Evolutionary conservation across 345 rosid species (phyloP), one percentile per base, ranked within the genome.

Genomic region (Linum tenue): DNA sequence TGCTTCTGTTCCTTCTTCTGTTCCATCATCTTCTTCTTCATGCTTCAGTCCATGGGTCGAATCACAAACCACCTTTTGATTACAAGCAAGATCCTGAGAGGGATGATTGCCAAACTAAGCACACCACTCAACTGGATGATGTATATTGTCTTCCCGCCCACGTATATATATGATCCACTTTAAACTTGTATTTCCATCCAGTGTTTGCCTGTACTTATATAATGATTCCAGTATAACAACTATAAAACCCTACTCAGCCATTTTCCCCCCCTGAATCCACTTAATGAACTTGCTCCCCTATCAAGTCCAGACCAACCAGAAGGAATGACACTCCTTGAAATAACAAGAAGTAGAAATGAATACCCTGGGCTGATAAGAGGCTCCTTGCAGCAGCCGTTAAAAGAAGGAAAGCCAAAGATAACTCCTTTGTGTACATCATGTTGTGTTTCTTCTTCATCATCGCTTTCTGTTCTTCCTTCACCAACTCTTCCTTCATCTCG

Each of bases 341-440:
- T 71, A 92, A 80, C 78, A 92, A 85, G 85, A 92, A 92, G 82
- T 92, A 92, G 80, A 92, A 90, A 79, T 92, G 98, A 76, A 92
- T 81, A 48, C 98, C 98, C 77, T 92, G 98, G 4, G 98, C 98
- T 0, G 98, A 87, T 55, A 92, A 70, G 4, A 92, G 86, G 61
- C 98, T 90, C 75, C 97, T 77, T 15, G 97, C 88, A 7, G 98
- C 73, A 36, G 98, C 98, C 1, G 91, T 87, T 22, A 90, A 69
- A 12, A 92, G 85, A 56, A 92, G 91, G 73, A 90, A 87, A 14
- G 98, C 98, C 10, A 92, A 64, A 1, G 98, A 75, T 2, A 92
- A 75, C 79, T 92, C 98, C 77, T 92, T 92, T 53, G 78, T 73
- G 44, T 92, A 92, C 68, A 92, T 88, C 71, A 96, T 79, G 61